Base-by-base conservation (phyloP, 2,329 filamentous ascomycete genomes). In the Sporothrix dimorphospora region DNA sequence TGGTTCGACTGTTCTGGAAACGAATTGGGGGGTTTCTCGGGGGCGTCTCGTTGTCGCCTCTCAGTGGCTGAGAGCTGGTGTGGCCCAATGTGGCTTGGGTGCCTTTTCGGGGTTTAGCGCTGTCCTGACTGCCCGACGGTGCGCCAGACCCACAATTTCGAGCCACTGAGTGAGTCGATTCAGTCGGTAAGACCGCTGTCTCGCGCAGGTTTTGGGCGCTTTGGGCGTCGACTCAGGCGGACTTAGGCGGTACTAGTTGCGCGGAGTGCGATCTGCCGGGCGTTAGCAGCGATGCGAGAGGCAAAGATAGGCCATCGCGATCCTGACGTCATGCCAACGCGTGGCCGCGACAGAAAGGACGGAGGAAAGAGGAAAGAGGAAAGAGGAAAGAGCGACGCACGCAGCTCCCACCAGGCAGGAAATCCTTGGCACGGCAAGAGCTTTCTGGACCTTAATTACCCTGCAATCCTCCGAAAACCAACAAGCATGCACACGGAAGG, bases 311-410 rank as follows among this genome's bases (percentile, higher is more conserved):
- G 4, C 42, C 51, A 68, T 51, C 63, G 45, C 63, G 42, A 40
- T 65, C 59, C 38, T 71, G 70, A 71, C 70, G 70, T 71, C 70
- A 71, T 71, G 63, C 49, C 38, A 27, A 47, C 27, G 70, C 70
- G 61, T 49, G 21, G 68, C 68, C 61, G 68, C 38, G 21, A 45
- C n/a, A 21, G 30, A 53, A 27, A 55, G 11, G 49, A 57, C 42
- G 47, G 59, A 70, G 53, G 30, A 68, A 51, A 30, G 42, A 49
- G n/a, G 30, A 67, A 38, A 30, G 21, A 63, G n/a, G 45, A n/a
- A n/a, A n/a, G n/a, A 65, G 21, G 38, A 47, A 65, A 65, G 7
- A 65, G 24, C 9, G 61, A 21, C 34, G 21, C 38, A 42, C 40
- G 55, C 30, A 14, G 27, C 30, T 30, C 38, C 24, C 45, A 34